A percentile compares a stretch with the other conserved stretches of the same genome.
Evolutionary conservation across 768 basidiomycete species (phyloP).

Genomic region (Termitomyces sp.): DNA sequence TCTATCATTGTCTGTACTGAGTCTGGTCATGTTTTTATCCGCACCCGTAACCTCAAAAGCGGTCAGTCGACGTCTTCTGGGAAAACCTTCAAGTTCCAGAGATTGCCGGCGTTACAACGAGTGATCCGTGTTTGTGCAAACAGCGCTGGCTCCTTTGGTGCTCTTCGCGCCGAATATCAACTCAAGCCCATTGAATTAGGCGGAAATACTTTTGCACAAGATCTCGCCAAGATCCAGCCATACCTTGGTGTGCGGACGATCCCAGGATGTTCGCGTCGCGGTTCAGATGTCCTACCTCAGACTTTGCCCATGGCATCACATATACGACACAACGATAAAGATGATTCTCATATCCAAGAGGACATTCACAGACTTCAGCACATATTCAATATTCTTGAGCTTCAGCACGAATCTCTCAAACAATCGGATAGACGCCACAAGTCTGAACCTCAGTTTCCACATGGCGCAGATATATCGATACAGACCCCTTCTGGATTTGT

Average conservation of each 20-base stretch:
- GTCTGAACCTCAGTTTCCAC: conserved; percentile 18
- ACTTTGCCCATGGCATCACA: background rate
- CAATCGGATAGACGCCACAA: background rate
- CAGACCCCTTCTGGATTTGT: conserved; percentile 32
- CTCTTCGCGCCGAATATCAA: conserved; percentile 67
- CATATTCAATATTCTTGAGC: conserved; percentile 26
- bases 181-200: conserved; percentile 47
- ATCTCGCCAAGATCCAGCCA: conserved; percentile 63
- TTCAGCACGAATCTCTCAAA: conserved; percentile 21
- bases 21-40: conserved; percentile 91
- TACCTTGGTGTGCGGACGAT: conserved; percentile 32
- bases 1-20: conserved; percentile 89
- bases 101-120: conserved; percentile 80
- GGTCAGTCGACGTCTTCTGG: conserved; percentile 18
- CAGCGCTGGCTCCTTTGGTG: conserved; percentile 84
- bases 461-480: conserved; percentile 64
- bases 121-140: conserved; percentile 80
- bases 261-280: background rate
- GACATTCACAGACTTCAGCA: conserved; percentile 29
- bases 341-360: conserved; percentile 28
- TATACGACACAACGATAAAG: conserved; percentile 20
- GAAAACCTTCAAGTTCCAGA: conserved; percentile 72
- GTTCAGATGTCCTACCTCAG: background rate
- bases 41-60: conserved; percentile 47
- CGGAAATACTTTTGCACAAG: conserved; percentile 56